Base-by-base conservation (phyloP, 345 rosid genomes). In the Cardamine resedifolia region DNA sequence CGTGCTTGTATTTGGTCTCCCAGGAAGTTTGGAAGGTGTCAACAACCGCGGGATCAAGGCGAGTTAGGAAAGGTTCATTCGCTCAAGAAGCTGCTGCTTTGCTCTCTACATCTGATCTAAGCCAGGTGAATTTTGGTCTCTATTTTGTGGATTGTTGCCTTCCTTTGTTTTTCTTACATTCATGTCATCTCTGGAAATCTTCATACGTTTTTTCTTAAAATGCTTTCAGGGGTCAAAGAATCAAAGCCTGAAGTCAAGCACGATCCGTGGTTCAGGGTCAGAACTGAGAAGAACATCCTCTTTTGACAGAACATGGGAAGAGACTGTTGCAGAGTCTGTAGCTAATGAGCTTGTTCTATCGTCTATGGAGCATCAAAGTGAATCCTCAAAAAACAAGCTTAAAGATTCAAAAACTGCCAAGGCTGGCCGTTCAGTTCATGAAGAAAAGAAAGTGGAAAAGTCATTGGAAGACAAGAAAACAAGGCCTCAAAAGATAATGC, bases 1-100 rank as follows among this genome's bases (percentile, higher is more conserved):
- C 6, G 2, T 50, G 56, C 39, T 43, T 52, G 57, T 50, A 21
- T 53, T n/a, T 28, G 18, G 69, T 23, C 20, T 70, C 81, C 75
- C 84, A 95, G 99, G 96, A 91, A 80, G 93, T 83, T 68, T 95
- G 99, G 99, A 90, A 87, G 82, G 90, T 91, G 58, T 91, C 98
- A 12, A 90, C 97, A 31, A 88, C 96, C 53, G 86, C 88, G 56
- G 90, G 79, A 19, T 65, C 92, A 24, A 88, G 83, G 71, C 87
- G 96, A 62, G 78, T 82, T 44, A 91, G 85, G 87, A 95, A 91
- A 83, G 91, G 88, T 70, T 78, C 72, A 39, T 81, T 82, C 4
- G 77, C 61, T 43, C 85, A 81, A 7, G 97, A 91, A 79, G 83
- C 85, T 56, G 76, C 90, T 69, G 83, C 83, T 1, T 81, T 87